Conservation (phyloP, 2,329 filamentous ascomycete genomes). For the Phialophora macrospora region DNA sequence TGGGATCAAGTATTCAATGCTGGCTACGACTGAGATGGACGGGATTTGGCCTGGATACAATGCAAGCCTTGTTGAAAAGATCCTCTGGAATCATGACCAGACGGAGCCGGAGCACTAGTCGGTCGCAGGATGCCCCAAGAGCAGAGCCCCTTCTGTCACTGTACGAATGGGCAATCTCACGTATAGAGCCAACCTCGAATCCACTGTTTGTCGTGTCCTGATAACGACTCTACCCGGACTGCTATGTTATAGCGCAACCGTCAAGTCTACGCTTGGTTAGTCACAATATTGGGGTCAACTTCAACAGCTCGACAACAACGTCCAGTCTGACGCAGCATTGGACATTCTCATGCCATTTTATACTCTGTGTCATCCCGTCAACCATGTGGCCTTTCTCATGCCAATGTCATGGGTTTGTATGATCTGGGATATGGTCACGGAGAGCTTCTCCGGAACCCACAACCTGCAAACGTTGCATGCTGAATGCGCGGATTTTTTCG, state of each 20-base stretch:
- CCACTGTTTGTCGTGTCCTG: not conserved
- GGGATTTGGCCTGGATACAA: not conserved
- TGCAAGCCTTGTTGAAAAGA: not conserved
- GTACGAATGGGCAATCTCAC: not conserved
- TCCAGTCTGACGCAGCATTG: too few species aligned
- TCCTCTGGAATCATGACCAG: not conserved
- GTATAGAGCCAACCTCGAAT: not conserved
- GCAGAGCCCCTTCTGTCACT: not conserved
- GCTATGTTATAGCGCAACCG: not conserved
- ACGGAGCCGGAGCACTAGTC: not conserved
- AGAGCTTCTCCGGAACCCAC: too few species aligned
- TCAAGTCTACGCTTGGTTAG: not conserved
- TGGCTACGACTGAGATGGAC: not conserved
- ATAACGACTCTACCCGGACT: not conserved
- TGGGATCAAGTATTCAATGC: constrained; percentile 12
- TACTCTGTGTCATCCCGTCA: not conserved
- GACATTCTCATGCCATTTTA: not conserved
- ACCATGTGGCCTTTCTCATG: not conserved
- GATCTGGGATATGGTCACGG: too few species aligned
- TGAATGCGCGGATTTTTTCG: too few species aligned
- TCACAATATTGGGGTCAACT: not conserved
- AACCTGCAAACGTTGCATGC: too few species aligned
- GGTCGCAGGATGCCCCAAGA: not conserved
- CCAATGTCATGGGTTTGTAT: not conserved
- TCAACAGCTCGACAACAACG: not conserved